These are phyloP conservation scores for Brassica hybrid DNA, from an alignment of 441 rosid species.

Conservation along the genomic window DNA sequence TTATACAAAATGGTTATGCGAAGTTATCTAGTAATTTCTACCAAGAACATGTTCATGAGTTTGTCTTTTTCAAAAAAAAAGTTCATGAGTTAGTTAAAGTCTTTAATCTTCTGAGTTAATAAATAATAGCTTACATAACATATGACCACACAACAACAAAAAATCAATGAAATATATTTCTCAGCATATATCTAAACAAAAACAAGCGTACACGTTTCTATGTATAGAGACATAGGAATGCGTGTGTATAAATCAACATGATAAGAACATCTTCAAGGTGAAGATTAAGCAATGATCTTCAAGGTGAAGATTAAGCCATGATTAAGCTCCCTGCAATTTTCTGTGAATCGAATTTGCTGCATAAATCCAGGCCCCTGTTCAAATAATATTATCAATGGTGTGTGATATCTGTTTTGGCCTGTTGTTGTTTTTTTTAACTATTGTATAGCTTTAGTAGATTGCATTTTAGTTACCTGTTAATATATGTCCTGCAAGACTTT, in stretches of 20 bases:
- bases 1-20: no score
- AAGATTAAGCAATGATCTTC: slow-evolving; percentile 13
- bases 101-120: slow-evolving; percentile 9
- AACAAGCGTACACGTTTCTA: slow-evolving; percentile 29
- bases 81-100: background rate
- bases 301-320: slow-evolving; percentile 29
- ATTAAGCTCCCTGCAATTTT: slow-evolving; percentile 23
- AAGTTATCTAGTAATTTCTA: background rate
- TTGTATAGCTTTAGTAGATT: background rate
- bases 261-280: background rate
- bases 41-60: background rate
- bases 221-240: slow-evolving; percentile 28
- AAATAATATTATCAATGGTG: slow-evolving; percentile 20
- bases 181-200: slow-evolving; percentile 34
- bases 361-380: slow-evolving; percentile 32
- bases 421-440: background rate
- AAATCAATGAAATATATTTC: background rate
- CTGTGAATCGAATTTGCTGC: slow-evolving; percentile 15
- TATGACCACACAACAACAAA: no score
- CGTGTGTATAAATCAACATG: slow-evolving; percentile 30
- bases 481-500: slow-evolving; percentile 32
- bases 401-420: slow-evolving; percentile 6
- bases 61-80: background rate
- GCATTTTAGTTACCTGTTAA: slow-evolving; percentile 26
- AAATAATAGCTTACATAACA: no score